Evolutionary conservation across 768 basidiomycete genomes (phyloP).

Genomic region (Tulasnella sp.): DNA sequence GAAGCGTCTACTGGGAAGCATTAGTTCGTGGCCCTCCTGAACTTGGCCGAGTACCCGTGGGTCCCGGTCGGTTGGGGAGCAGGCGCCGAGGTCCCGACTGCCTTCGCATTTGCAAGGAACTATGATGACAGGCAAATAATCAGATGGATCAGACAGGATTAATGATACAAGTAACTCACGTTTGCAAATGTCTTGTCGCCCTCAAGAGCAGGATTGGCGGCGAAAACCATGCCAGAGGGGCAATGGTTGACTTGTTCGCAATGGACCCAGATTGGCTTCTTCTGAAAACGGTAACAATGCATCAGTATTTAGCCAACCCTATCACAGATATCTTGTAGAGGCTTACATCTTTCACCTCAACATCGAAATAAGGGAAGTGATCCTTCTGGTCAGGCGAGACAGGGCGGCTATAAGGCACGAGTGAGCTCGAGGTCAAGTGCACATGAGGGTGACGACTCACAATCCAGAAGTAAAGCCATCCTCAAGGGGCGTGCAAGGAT

Average conservation of each 20-base stretch:
- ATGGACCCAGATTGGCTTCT: conserved; percentile 39
- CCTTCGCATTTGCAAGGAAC: too few species aligned
- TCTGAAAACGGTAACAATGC: too few species aligned
- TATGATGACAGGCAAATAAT: too few species aligned
- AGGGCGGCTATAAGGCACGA: conserved; percentile 23
- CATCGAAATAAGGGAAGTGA: conserved; percentile 20
- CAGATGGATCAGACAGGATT: too few species aligned
- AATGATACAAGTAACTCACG: too few species aligned
- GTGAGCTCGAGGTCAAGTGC: neutral
- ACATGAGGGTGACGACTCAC: conserved; percentile 1
- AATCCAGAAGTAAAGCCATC: conserved; percentile 18
- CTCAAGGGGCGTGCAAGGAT: conserved; percentile 21
- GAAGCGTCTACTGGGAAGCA: too few species aligned
- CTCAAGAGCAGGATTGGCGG: conserved; percentile 14
- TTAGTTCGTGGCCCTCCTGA: too few species aligned
- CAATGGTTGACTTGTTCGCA: conserved; percentile 21
- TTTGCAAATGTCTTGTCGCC: conserved; percentile 15
- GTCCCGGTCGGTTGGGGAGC: too few species aligned
- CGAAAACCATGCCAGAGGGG: conserved; percentile 18
- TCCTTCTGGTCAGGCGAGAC: conserved; percentile 32
- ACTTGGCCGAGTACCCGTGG: too few species aligned
- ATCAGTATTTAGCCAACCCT: too few species aligned
- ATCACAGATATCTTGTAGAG: too few species aligned
- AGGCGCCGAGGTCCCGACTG: too few species aligned
- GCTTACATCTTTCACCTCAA: conserved; percentile 40